A percentile compares a stretch with the other conserved stretches of the same genome.
phyloP scores from a whole-genome alignment of 805 yeast species.

The Wickerhamiella qilinensis region DNA sequence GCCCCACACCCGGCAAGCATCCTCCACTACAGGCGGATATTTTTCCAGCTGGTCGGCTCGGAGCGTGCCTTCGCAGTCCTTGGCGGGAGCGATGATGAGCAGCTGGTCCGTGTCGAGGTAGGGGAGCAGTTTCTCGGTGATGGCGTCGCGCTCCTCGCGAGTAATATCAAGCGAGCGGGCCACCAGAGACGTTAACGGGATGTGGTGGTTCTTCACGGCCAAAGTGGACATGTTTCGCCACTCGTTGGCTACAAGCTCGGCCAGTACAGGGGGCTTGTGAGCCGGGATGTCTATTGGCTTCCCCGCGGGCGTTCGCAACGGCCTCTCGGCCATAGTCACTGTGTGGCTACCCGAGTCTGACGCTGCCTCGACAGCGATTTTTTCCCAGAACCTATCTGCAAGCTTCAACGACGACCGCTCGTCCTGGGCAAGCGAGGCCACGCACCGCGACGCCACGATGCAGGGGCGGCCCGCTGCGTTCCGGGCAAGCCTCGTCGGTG shows the following conservation, averaged over 20 bases:
- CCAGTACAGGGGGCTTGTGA: conserved; percentile 32
- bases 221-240: conserved; percentile 60
- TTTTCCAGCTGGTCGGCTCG: conserved; percentile 64
- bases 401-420: not conserved
- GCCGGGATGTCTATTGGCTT: conserved; percentile 48
- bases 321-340: conserved; percentile 55
- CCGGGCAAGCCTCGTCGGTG: too few relatives aligned
- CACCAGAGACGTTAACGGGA: conserved; percentile 77
- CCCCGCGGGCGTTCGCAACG: conserved; percentile 77
- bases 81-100: conserved; percentile 63
- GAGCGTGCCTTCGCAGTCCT: conserved; percentile 70
- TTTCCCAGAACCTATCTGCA: conserved; percentile 60
- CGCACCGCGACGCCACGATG: not conserved
- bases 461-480: too few relatives aligned
- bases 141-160: conserved; percentile 37
- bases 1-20: conserved; percentile 42
- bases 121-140: conserved; percentile 47
- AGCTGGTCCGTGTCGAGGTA: conserved; percentile 92
- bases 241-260: conserved; percentile 66
- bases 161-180: conserved; percentile 74
- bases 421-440: not conserved
- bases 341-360: conserved; percentile 25
- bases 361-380: conserved; percentile 32
- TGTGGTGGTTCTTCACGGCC: conserved; percentile 54
- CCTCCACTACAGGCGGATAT: conserved; percentile 58